A percentile compares a stretch with the other conserved stretches of the same genome.
Evolutionary conservation across 306 rosid species (phyloP).

Genomic region (Prunus davidiana): DNA sequence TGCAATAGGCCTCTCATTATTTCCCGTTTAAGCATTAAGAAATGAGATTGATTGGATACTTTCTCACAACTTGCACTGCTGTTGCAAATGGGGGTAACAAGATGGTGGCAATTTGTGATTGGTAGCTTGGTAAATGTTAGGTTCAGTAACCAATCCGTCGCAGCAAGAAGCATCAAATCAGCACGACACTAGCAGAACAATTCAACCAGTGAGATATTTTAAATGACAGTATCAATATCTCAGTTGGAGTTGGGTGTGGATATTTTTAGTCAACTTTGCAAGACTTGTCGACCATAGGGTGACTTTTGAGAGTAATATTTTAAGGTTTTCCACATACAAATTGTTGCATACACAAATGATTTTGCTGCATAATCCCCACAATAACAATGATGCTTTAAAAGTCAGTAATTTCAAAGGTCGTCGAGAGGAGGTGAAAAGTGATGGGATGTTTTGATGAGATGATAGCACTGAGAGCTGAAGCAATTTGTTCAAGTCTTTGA

Average conservation of each 20-base stretch:
- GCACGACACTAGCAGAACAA: background rate
- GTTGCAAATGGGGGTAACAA: background rate
- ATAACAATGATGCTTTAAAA: background rate
- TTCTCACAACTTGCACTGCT: background rate
- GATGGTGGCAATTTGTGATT: background rate
- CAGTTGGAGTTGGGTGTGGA: background rate
- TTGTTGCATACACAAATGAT: background rate
- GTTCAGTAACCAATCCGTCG: background rate
- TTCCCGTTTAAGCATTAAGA: background rate
- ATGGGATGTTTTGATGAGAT: background rate
- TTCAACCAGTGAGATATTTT: background rate
- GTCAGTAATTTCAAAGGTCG: background rate
- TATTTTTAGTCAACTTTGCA: constrained; percentile 4
- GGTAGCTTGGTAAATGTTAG: background rate
- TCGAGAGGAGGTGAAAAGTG: background rate
- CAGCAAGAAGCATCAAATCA: background rate
- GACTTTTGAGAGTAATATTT: background rate
- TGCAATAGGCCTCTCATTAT: background rate
- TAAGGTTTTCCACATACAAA: background rate
- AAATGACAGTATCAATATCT: background rate
- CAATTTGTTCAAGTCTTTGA: constrained; percentile 5
- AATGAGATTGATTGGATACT: background rate
- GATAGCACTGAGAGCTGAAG: background rate
- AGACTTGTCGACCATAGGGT: too few relatives aligned
- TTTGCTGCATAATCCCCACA: background rate